Base-by-base conservation (phyloP, 2,329 filamentous ascomycete species). In the Trichoderma sp. region DNA sequence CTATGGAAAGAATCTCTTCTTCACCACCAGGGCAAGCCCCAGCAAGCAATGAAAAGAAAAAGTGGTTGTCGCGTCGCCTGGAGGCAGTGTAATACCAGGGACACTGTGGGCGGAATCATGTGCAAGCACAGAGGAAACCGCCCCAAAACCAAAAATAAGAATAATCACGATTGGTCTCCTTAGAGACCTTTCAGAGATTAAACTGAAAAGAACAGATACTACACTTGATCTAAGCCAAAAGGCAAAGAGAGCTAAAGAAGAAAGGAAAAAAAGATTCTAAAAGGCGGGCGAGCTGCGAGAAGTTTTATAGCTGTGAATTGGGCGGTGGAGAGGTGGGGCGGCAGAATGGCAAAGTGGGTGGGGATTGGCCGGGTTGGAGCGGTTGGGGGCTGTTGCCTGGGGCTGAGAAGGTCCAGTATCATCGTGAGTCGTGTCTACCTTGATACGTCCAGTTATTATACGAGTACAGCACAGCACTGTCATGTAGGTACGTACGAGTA, bases 131-230 rank as follows among this genome's bases (percentile, higher is more conserved):
- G 83, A 80, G 83, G 83, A 84, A 79, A 81, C 81, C 78, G 71
- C 80, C 81, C 83, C 59, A 60, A 62, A 29, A 68, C 79, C 83
- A 85, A 85, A 85, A 85, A 95, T 94, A 89, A 88, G 92, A 91
- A 91, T 94, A 95, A 95, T 94, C 92, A 91, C 88, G 88, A 89
- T 90, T 90, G 88, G 88, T 87, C 87, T 88, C 91, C 88, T 87
- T 93, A 90, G 91, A 88, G 88, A 88, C 89, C 89, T 95, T 94
- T 93, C 93, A 95, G 93, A 93, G 92, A 95, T 95, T 95, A 95
- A 95, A 95, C 93, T 95, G 92, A 94, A 93, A 95, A 95, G 93
- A 95, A 95, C 93, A 94, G 93, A 94, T 95, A 95, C 93, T 95
- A 94, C 92, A 95, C 92, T 94, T 95, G 93, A 95, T 95, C 93